Conservation (phyloP, 768 basidiomycete genomes). For the Dacryopinax spathularia region DNA sequence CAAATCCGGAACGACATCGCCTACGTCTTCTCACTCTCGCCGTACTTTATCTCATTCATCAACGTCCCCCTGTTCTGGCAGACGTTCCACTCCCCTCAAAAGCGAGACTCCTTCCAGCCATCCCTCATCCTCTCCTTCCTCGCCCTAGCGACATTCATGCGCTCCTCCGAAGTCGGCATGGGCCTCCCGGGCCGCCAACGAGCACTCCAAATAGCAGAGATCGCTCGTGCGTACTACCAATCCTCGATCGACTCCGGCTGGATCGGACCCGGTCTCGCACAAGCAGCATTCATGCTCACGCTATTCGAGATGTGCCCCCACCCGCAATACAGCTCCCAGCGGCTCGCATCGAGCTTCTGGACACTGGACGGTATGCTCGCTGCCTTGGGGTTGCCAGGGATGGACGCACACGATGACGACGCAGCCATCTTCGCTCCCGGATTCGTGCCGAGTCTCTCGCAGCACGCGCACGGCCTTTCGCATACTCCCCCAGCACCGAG, state of each 20-base stretch:
- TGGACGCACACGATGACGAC: slow-evolving; percentile 43
- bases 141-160: slow-evolving; percentile 57
- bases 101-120: slow-evolving; percentile 48
- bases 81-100: slow-evolving; percentile 37
- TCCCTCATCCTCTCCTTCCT: slow-evolving; percentile 53
- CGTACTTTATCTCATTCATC: slow-evolving; percentile 4
- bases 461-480: slow-evolving; percentile 15
- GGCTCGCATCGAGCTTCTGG: slow-evolving; percentile 39
- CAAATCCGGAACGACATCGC: slow-evolving; percentile 43
- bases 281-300: slow-evolving; percentile 61
- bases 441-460: slow-evolving; percentile 35
- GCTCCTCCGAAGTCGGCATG: slow-evolving; percentile 51
- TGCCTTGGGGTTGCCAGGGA: slow-evolving; percentile 37
- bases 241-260: slow-evolving; percentile 36
- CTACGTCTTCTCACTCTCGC: slow-evolving; percentile 27
- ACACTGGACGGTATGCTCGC: slow-evolving; percentile 52
- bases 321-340: slow-evolving; percentile 44
- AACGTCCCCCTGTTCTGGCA: slow-evolving; percentile 32
- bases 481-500: background rate
- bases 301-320: slow-evolving; percentile 66
- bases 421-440: slow-evolving; percentile 39
- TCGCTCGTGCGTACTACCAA: slow-evolving; percentile 42
- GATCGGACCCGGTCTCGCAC: slow-evolving; percentile 51
- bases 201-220: slow-evolving; percentile 43
- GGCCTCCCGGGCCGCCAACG: slow-evolving; percentile 39